Conservation (phyloP, 2,329 filamentous ascomycete genomes). For the Penicillium sp. region DNA sequence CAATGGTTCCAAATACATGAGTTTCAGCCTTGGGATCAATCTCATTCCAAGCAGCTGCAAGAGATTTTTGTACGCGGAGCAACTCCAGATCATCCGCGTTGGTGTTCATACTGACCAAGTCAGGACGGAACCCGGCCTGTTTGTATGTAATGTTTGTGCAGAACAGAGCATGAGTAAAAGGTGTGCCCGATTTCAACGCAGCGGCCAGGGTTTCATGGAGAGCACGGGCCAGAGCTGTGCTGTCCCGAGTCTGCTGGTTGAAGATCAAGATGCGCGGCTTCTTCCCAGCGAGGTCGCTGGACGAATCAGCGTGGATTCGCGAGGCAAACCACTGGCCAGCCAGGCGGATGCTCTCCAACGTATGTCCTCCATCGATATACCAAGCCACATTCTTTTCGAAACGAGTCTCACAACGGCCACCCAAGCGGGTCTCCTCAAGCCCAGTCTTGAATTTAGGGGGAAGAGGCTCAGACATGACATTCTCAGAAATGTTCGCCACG, state of each 20-base stretch:
- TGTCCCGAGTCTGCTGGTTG: constrained; percentile 89
- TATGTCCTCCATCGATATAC: constrained; percentile 89
- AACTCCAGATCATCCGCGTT: constrained; percentile 61
- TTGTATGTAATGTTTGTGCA: constrained; percentile 75
- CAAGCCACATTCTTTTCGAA: constrained; percentile 64
- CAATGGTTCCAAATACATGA: constrained; percentile 66
- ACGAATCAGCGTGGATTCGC: constrained; percentile 46
- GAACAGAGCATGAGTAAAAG: constrained; percentile 77
- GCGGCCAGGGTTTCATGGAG: constrained; percentile 62
- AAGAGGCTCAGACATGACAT: constrained; percentile 50
- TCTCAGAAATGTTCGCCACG: constrained; percentile 40
- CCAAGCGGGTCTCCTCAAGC: constrained; percentile 67
- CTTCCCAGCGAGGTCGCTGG: constrained; percentile 32
- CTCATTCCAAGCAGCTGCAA: constrained; percentile 64
- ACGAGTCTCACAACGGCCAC: constrained; percentile 77
- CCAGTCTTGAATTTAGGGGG: constrained; percentile 67
- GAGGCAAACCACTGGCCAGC: constrained; percentile 76
- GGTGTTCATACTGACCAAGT: constrained; percentile 65
- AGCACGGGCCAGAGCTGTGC: constrained; percentile 63
- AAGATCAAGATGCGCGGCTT: constrained; percentile 72
- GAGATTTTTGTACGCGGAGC: constrained; percentile 68
- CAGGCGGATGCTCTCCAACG: constrained; percentile 76
- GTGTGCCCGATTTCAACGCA: constrained; percentile 42
- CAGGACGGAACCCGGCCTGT: constrained; percentile 63
- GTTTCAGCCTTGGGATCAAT: constrained; percentile 58